Conservation (phyloP, 805 yeast genomes). For the Nakazawaea holstii region DNA sequence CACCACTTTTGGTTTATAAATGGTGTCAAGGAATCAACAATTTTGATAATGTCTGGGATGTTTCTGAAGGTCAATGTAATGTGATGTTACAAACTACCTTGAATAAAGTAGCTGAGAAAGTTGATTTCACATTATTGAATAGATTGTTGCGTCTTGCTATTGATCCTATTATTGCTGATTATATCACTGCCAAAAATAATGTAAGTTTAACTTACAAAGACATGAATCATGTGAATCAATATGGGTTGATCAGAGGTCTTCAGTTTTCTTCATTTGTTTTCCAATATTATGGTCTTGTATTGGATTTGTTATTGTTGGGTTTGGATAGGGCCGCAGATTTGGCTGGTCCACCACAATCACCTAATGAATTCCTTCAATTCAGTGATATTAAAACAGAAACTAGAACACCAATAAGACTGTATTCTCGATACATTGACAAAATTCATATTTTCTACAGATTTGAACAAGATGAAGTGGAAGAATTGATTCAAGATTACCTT, state of each 20-base stretch:
- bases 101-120: slow-evolving; percentile 70
- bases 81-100: slow-evolving; percentile 80
- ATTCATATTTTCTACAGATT: slow-evolving; percentile 78
- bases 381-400: slow-evolving; percentile 52
- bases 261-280: slow-evolving; percentile 86
- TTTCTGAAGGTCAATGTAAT: slow-evolving; percentile 65
- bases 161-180: slow-evolving; percentile 91
- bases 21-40: slow-evolving; percentile 93
- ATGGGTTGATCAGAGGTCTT: slow-evolving; percentile 83
- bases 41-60: slow-evolving; percentile 73
- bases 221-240: slow-evolving; percentile 88
- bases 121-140: slow-evolving; percentile 83
- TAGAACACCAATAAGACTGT: slow-evolving; percentile 71
- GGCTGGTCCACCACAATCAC: slow-evolving; percentile 70
- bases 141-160: slow-evolving; percentile 73
- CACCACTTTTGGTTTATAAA: slow-evolving; percentile 85
- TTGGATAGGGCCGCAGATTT: slow-evolving; percentile 80
- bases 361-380: slow-evolving; percentile 77
- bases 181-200: slow-evolving; percentile 87
- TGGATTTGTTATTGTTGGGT: slow-evolving; percentile 81
- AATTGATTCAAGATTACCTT: slow-evolving; percentile 66
- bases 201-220: slow-evolving; percentile 81
- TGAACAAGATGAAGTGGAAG: slow-evolving; percentile 66
- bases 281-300: slow-evolving; percentile 84
- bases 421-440: slow-evolving; percentile 79